phyloP scores from a whole-genome alignment of 2,329 filamentous ascomycete species.

The Coniochaeta pulveracea region DNA sequence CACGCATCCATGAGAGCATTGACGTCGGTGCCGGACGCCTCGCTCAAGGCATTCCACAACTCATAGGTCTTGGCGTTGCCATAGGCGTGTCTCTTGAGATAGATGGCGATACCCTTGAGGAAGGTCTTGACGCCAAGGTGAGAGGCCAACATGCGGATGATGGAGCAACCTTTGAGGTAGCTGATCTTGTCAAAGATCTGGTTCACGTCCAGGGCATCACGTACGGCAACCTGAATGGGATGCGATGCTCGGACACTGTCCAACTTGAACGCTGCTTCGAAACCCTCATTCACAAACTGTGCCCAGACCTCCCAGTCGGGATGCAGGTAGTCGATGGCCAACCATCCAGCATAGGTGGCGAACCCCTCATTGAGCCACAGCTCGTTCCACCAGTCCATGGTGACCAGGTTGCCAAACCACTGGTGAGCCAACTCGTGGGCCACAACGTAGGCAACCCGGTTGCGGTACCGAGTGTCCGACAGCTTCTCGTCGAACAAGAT shows the following conservation, averaged over 20 bases:
- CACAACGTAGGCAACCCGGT: conserved; percentile 90
- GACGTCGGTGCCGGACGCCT: conserved; percentile 81
- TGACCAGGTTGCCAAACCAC: conserved; percentile 96
- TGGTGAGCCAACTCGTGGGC: conserved; percentile 97
- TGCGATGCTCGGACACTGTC: conserved; percentile 88
- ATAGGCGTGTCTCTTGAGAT: conserved; percentile 81
- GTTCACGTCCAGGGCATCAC: conserved; percentile 88
- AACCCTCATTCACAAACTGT: conserved; percentile 91
- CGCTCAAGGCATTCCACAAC: conserved; percentile 78
- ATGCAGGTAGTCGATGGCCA: conserved; percentile 81
- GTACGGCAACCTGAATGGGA: conserved; percentile 90
- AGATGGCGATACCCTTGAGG: conserved; percentile 78
- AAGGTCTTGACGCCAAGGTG: conserved; percentile 84
- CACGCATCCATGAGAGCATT: conserved; percentile 82
- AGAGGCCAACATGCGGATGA: conserved; percentile 90
- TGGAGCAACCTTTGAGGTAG: conserved; percentile 92
- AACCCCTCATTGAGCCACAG: conserved; percentile 97
- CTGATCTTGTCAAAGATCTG: conserved; percentile 97
- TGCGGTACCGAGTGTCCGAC: conserved; percentile 84
- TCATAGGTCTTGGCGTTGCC: conserved; percentile 85
- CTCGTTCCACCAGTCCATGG: conserved; percentile 98
- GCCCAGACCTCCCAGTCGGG: conserved; percentile 98
- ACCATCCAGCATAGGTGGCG: conserved; percentile 96
- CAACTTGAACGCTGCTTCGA: conserved; percentile 82
- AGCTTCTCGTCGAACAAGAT: conserved; percentile 92